Evolutionary conservation across 2,329 filamentous ascomycete genomes (phyloP).

Genomic region (Fusarium temperatum): DNA sequence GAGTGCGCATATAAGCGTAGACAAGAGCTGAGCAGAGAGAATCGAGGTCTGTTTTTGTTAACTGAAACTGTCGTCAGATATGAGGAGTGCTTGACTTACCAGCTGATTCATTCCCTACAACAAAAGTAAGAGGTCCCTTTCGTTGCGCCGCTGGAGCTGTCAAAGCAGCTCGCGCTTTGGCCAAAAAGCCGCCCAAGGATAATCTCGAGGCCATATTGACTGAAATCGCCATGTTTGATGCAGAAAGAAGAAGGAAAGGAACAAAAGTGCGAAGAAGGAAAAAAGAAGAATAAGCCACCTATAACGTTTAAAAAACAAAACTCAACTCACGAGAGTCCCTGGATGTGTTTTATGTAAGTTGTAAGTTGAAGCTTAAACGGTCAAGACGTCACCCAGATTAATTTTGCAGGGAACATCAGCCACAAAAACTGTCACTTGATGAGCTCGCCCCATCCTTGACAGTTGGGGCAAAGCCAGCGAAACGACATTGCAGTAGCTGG

Average conservation of each 20-base stretch:
- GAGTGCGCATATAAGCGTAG: constrained; percentile 77
- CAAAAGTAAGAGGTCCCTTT: constrained; percentile 63
- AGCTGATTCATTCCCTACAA: constrained; percentile 74
- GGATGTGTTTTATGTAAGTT: constrained; percentile 21
- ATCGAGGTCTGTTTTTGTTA: constrained; percentile 70
- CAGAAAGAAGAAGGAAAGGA: not conserved
- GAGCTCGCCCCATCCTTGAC: constrained; percentile 4
- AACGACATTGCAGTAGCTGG: not conserved
- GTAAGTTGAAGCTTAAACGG: constrained; percentile 18
- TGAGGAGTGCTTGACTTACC: constrained; percentile 51
- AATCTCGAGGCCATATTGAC: constrained; percentile 44
- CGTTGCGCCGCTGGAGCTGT: constrained; percentile 55
- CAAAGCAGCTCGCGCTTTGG: constrained; percentile 59
- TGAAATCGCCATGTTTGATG: not conserved
- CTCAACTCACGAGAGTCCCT: constrained; percentile 1
- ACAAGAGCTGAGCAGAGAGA: constrained; percentile 79
- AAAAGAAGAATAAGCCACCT: not conserved
- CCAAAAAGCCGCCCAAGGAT: constrained; percentile 62
- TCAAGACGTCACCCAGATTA: constrained; percentile 12
- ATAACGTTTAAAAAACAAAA: not conserved
- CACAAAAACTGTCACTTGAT: constrained; percentile 25
- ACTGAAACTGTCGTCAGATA: not conserved
- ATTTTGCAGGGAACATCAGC: constrained; percentile 20
- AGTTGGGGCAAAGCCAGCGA: not conserved
- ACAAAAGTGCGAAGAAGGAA: not conserved